Evolutionary conservation across 495 filamentous ascomycete genomes (phyloP), one percentile per base, ranked within the genome.

Genomic region (Penicillium psychrofluorescens): DNA sequence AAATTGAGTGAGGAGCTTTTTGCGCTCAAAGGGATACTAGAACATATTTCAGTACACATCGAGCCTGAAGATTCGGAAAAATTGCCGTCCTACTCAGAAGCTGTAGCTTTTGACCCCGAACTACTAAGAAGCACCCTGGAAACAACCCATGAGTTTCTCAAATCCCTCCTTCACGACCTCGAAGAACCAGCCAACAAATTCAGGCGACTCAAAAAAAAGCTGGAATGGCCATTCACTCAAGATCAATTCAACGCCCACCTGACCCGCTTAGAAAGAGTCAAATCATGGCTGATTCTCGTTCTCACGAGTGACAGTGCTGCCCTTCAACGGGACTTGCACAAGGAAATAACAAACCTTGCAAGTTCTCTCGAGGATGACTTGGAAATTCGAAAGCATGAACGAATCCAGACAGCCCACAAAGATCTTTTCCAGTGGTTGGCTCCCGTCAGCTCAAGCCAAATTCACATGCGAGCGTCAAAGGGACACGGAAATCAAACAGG

Each of bases 271-370:
- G 54, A 57, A 43, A 45, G 54, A 29, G 54, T 57, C 15, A 57
- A 57, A 28, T 54, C 54, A 6, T 57, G 54, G 54, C 43, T 57
- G 44, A 57, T 57, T 22, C 35, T 57, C 15, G 54, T 57, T 12
- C 43, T 57, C 15, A 54, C 38, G 4, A 41, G 51, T 11, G 54
- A 57, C 14, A 41, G 48, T 27, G 45, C 43, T 10, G 39, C 48
- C 0, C 36, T 37, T 6, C 45, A 54, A 11, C 35, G 41, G 33
- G 51, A 48, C 16, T 13, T 57, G 5, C 48, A 57, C 16, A 38
- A 36, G 5, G 54, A 57, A 10, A 47, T 57, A 9, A 48, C 30
- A 14, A 38, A 15, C 15, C 11, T 57, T 38, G 38, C 54, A 4
- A 43, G 37, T 8, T 37, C 43, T 12, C 14, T 57, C 33, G 51